Percentiles rank a stretch among this genome's conserved stretches.
Conservation (phyloP, 2,329 filamentous ascomycete genomes). For the Laburnicola sp. region DNA sequence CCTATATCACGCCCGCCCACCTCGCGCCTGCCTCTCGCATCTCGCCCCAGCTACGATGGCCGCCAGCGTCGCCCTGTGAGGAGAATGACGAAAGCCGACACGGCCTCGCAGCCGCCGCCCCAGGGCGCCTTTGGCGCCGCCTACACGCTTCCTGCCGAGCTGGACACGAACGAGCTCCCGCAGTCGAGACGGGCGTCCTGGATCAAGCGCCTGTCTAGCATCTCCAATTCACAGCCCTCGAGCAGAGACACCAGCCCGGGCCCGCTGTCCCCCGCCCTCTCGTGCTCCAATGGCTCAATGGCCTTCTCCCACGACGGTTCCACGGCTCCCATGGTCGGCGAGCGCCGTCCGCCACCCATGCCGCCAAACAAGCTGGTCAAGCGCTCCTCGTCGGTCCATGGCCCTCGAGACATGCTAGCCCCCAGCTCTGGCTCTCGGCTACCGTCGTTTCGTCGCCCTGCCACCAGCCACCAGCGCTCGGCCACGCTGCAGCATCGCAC, state of each 20-base stretch:
- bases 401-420: conserved; percentile 49
- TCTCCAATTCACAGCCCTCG: conserved; percentile 66
- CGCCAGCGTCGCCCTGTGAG: conserved; percentile 37
- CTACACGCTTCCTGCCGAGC: conserved; percentile 24
- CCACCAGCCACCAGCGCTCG: conserved; percentile 77
- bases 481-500: conserved; percentile 65
- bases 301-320: conserved; percentile 57
- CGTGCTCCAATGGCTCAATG: conserved; percentile 63
- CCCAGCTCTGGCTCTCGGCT: conserved; percentile 63
- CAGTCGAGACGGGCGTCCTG: conserved; percentile 60
- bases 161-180: conserved; percentile 28
- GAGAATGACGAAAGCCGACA: conserved; percentile 39
- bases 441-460: conserved; percentile 69
- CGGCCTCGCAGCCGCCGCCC: conserved; percentile 20
- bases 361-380: conserved; percentile 79
- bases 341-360: conserved; percentile 46
- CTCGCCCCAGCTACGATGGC: conserved; percentile 36
- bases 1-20: conserved; percentile 26
- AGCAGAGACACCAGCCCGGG: conserved; percentile 67
- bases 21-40: conserved; percentile 31
- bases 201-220: conserved; percentile 70
- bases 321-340: conserved; percentile 63
- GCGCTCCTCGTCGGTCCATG: conserved; percentile 63
- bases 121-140: conserved; percentile 24
- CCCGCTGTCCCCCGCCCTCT: conserved; percentile 66